phyloP scores from a whole-genome alignment of 768 basidiomycete genomes.

The Nidula microcarpa region DNA sequence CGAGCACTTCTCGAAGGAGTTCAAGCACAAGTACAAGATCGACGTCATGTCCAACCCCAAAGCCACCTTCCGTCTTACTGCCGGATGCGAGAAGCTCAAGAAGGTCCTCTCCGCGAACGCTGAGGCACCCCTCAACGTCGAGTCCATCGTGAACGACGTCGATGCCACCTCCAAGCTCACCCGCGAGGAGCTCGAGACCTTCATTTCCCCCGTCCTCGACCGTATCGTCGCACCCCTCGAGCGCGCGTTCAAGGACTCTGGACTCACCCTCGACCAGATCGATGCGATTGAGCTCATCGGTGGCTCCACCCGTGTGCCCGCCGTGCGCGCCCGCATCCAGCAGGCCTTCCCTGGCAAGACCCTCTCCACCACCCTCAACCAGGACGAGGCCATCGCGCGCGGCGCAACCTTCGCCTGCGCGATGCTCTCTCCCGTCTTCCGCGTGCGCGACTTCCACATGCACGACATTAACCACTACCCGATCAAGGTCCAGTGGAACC shows the following conservation, averaged over 20 bases:
- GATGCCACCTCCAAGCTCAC: conserved; percentile 85
- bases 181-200: conserved; percentile 78
- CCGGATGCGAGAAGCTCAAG: conserved; percentile 92
- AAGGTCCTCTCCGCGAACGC: conserved; percentile 94
- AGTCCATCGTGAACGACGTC: conserved; percentile 94
- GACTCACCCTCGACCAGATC: conserved; percentile 79
- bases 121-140: conserved; percentile 87
- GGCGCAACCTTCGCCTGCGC: conserved; percentile 97
- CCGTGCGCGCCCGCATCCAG: conserved; percentile 86
- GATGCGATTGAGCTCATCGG: conserved; percentile 92
- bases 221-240: conserved; percentile 75
- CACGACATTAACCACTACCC: conserved; percentile 86
- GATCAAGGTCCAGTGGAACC: conserved; percentile 88
- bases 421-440: conserved; percentile 96
- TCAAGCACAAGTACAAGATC: conserved; percentile 97
- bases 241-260: conserved; percentile 77
- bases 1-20: conserved; percentile 84
- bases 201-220: conserved; percentile 73
- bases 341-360: conserved; percentile 76
- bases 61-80: conserved; percentile 85
- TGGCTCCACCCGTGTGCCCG: conserved; percentile 89
- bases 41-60: conserved; percentile 91
- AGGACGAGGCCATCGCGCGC: conserved; percentile 95
- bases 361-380: conserved; percentile 93
- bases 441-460: conserved; percentile 91